These are phyloP conservation scores for Penicillium maclennaniae DNA, from an alignment of 495 filamentous ascomycete species.

Conservation along the genomic window DNA sequence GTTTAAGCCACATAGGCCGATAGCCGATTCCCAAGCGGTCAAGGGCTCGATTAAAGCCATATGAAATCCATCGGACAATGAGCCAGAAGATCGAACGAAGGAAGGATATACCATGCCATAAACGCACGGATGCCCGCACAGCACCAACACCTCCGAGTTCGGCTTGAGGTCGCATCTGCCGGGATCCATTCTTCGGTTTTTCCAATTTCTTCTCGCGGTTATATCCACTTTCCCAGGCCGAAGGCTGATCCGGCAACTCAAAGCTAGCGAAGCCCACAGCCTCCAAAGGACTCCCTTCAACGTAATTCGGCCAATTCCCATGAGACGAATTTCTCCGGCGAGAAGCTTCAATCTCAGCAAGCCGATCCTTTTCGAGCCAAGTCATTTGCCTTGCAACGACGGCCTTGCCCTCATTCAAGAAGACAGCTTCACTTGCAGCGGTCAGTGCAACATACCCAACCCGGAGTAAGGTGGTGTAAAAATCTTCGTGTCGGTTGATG, in stretches of 20 bases:
- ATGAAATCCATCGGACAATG: constrained; percentile 54
- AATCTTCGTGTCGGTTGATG: constrained; percentile 83
- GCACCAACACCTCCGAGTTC: constrained; percentile 68
- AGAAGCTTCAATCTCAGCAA: constrained; percentile 54
- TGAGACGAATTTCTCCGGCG: constrained; percentile 22
- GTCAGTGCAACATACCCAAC: constrained; percentile 83
- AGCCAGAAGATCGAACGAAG: constrained; percentile 69
- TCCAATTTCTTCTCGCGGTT: constrained; percentile 57
- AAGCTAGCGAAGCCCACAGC: constrained; percentile 30
- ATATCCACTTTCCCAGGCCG: constrained; percentile 60
- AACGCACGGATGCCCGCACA: constrained; percentile 66
- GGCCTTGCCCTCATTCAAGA: constrained; percentile 81
- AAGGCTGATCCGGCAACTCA: constrained; percentile 28
- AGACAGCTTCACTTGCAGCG: constrained; percentile 92
- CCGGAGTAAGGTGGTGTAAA: constrained; percentile 85
- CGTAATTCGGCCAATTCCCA: constrained; percentile 26
- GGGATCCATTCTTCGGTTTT: constrained; percentile 44
- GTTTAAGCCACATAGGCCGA: constrained; percentile 61
- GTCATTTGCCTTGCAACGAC: constrained; percentile 75
- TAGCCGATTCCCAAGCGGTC: constrained; percentile 56
- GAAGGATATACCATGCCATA: constrained; percentile 69
- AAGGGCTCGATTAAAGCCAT: constrained; percentile 52
- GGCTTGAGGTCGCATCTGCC: constrained; percentile 36
- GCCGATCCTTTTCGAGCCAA: constrained; percentile 85
- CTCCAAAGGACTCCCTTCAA: constrained; percentile 30